A percentile compares a stretch with the other conserved stretches of the same genome.
These are phyloP conservation scores for Hylodesmum podocarpum DNA, from an alignment of 306 rosid genomes.

Conservation along the genomic window DNA sequence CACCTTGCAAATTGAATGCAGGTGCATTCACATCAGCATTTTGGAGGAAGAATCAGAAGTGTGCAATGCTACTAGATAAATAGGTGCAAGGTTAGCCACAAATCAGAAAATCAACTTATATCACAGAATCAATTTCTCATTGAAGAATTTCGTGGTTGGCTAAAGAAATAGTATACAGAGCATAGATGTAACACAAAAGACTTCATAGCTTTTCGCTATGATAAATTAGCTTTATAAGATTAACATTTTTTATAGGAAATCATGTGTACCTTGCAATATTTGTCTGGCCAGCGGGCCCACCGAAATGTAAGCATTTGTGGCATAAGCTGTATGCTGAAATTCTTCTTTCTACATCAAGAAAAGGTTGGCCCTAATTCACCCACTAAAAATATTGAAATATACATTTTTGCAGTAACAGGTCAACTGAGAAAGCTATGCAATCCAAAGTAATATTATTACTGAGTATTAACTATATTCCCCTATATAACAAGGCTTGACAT, in stretches of 20 bases:
- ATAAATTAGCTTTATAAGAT: constrained; percentile 16
- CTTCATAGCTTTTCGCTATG: background rate
- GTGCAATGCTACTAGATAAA: constrained; percentile 6
- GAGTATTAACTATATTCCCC: background rate
- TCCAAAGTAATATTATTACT: background rate
- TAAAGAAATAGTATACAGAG: background rate
- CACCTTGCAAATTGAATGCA: background rate
- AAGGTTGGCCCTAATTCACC: constrained; percentile 23
- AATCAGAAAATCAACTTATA: constrained; percentile 2
- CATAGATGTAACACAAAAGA: background rate
- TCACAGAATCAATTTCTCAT: constrained; percentile 10
- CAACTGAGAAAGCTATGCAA: constrained; percentile 10
- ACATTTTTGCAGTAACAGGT: constrained; percentile 11
- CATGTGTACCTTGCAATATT: constrained; percentile 66
- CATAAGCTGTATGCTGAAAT: constrained; percentile 90
- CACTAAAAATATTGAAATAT: constrained; percentile 4
- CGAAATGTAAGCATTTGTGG: constrained; percentile 82
- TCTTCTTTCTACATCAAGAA: constrained; percentile 83
- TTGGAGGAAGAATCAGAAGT: background rate
- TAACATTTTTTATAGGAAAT: constrained; percentile 16
- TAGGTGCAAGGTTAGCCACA: background rate
- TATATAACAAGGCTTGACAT: background rate
- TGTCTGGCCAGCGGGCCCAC: constrained; percentile 70
- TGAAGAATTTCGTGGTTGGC: constrained; percentile 9
- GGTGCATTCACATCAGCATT: constrained; percentile 9